Conservation (phyloP, 1,284 basidiomycete species). For the Heterobasidion annosum region DNA sequence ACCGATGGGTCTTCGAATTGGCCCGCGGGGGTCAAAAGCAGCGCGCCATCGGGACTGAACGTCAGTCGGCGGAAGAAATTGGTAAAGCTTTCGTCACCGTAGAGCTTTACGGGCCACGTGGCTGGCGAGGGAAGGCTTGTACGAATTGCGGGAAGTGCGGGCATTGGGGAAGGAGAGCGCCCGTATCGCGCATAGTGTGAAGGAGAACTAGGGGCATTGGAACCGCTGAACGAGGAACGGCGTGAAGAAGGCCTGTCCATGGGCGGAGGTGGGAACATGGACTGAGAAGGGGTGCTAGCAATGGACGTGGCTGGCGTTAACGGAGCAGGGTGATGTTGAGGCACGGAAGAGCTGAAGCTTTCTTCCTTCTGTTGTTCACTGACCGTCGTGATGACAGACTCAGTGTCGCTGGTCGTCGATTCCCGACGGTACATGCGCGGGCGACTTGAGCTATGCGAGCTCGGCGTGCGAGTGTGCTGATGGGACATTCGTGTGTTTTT, state of each 20-base stretch:
- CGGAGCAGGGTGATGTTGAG: conserved; percentile 21
- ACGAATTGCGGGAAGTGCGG: conserved; percentile 82
- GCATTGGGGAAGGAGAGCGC: conserved; percentile 87
- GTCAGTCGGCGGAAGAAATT: conserved; percentile 93
- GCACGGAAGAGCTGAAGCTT: conserved; percentile 12
- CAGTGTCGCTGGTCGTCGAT: conserved; percentile 69
- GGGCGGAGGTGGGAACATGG: conserved; percentile 69
- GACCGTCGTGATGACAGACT: conserved; percentile 46
- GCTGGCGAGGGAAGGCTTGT: conserved; percentile 35
- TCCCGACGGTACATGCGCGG: conserved; percentile 56
- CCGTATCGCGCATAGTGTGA: conserved; percentile 60
- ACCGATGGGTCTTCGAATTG: conserved; percentile 88
- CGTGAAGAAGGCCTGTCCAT: conserved; percentile 64
- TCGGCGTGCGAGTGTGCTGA: conserved; percentile 59
- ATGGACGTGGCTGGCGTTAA: conserved; percentile 58
- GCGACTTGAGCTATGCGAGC: conserved; percentile 35
- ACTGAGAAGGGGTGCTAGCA: conserved; percentile 44
- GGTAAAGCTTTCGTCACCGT: conserved; percentile 92
- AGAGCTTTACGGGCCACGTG: conserved; percentile 60
- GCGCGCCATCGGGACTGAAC: conserved; percentile 91
- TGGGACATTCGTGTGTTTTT: conserved; percentile 71
- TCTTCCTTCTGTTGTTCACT: conserved; percentile 37
- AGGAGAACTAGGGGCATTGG: conserved; percentile 69
- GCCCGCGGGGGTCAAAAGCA: conserved; percentile 92
- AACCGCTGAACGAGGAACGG: conserved; percentile 82